These are phyloP conservation scores for Arthrobotrys iridis DNA, from an alignment of 2,329 filamentous ascomycete species.

Conservation along the genomic window DNA sequence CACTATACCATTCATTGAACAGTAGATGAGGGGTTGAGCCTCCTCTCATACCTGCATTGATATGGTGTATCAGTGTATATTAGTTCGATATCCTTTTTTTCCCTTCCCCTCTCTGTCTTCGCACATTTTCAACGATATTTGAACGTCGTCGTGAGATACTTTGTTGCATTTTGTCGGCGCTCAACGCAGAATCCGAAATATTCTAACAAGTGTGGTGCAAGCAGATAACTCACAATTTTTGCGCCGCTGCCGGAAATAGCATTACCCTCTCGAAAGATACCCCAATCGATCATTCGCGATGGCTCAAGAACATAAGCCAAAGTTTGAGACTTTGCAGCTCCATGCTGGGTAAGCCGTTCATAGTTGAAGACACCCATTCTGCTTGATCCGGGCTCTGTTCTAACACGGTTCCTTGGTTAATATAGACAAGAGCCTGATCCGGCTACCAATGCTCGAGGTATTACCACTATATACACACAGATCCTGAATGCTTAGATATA, in stretches of 20 bases:
- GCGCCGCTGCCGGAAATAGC: background rate
- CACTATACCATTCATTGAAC: background rate
- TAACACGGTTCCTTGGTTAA: slow-evolving; percentile 41
- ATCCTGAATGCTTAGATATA: background rate
- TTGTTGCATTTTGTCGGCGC: slow-evolving; percentile 15
- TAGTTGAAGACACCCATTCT: background rate
- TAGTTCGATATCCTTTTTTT: background rate
- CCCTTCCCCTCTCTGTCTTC: too few species aligned
- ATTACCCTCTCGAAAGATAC: background rate
- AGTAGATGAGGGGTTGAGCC: background rate
- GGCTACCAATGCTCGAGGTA: slow-evolving; percentile 73
- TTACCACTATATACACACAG: background rate
- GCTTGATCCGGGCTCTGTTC: background rate
- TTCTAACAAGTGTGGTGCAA: background rate
- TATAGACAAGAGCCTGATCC: slow-evolving; percentile 80
- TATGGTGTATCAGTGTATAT: background rate
- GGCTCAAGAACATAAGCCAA: slow-evolving; percentile 61
- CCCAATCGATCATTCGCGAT: slow-evolving; percentile 14
- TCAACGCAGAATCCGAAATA: slow-evolving; percentile 16
- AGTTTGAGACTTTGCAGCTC: slow-evolving; percentile 86
- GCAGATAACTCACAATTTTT: background rate
- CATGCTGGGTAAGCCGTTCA: slow-evolving; percentile 76
- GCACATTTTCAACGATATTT: background rate
- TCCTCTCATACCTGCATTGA: background rate
- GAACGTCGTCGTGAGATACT: background rate